Percentiles rank a stretch among this genome's conserved stretches.
Conservation (phyloP, 129 eudicot species). For the Pittosporum tobira region DNA sequence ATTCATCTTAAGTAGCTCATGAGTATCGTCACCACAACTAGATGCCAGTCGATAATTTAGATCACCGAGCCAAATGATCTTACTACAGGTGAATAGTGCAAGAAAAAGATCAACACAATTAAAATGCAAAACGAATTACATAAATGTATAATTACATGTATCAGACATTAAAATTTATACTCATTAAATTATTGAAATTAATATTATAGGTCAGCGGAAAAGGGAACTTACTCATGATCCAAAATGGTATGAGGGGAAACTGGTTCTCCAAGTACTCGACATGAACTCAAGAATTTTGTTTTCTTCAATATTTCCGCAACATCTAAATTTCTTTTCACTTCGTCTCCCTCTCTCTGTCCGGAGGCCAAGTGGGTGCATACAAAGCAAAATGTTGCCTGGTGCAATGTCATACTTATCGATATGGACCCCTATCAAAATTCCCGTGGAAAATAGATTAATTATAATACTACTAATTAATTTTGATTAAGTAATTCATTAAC, state of each 20-base stretch:
- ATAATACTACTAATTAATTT: too few species aligned
- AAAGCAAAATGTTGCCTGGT: conserved; percentile 60
- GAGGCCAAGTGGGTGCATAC: conserved; percentile 91
- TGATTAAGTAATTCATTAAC: too few species aligned
- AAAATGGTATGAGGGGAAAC: conserved; percentile 44
- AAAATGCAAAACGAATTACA: too few species aligned
- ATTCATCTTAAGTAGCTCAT: conserved; percentile 35
- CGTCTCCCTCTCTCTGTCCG: conserved; percentile 77
- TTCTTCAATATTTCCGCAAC: conserved; percentile 56
- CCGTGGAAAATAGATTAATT: too few species aligned
- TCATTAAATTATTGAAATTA: too few species aligned
- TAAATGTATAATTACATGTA: too few species aligned
- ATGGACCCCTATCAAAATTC: conserved; percentile 76
- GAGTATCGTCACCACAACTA: conserved; percentile 28
- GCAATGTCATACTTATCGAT: conserved; percentile 66
- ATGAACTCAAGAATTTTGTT: conserved; percentile 48
- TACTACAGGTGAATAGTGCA: conserved; percentile 38
- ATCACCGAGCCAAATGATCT: conserved; percentile 85
- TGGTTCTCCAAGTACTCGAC: conserved; percentile 31
- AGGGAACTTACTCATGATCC: conserved; percentile 74
- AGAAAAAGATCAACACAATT: too few species aligned
- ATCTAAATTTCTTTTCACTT: conserved; percentile 53
- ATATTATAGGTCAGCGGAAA: too few species aligned
- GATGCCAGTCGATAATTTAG: conserved; percentile 72
- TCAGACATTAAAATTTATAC: too few species aligned